Evolutionary conservation across 305 asterid species (phyloP), one percentile per base, ranked within the genome.

Genomic region (Nicotiana rustica): DNA sequence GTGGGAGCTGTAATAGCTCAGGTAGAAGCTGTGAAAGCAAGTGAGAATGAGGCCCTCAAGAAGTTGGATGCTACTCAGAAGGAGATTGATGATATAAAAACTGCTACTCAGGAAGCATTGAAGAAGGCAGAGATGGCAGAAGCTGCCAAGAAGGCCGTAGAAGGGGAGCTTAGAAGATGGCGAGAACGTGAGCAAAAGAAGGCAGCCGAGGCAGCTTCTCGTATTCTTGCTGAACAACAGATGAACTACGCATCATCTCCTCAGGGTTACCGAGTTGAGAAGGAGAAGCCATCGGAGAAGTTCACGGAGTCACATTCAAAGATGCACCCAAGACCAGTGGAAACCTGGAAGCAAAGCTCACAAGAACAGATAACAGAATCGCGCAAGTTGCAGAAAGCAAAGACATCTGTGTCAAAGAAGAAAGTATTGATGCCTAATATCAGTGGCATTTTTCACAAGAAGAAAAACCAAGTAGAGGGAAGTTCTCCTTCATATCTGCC

Each of bases 151-250:
- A 96, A 87, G 79, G 97, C 97, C 0, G 98, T 96, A 47, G 98
- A 94, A 81, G 93, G 98, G 67, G 99, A 96, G 67, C 95, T 96
- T 2, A 89, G 92, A 82, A 92, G 97, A 86, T 91, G 97, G 97
- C 91, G 94, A 1, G 97, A 96, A 78, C 89, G 90, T 49, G 98
- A 96, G 78, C 92, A 90, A 29, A 93, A 93, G 92, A 92, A 93
- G 86, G 93, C 95, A 5, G 93, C 87, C 49, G 97, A 91, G 84
- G 88, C 96, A 68, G 97, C 97, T 1, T 81, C 97, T 14, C 85
- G 92, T 35, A 90, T 94, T 83, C 91, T 96, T 19, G 89, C 90
- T 6, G 98, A 96, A 86, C 90, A 90, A 5, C 90, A 92, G 35
- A 85, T 70, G 84, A 84, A 90, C 3, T 88, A 81, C 4, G 88